Percentiles rank a stretch among this genome's conserved stretches.
Conservation (phyloP, 768 basidiomycete genomes). For the Strobilomyces confusus region DNA sequence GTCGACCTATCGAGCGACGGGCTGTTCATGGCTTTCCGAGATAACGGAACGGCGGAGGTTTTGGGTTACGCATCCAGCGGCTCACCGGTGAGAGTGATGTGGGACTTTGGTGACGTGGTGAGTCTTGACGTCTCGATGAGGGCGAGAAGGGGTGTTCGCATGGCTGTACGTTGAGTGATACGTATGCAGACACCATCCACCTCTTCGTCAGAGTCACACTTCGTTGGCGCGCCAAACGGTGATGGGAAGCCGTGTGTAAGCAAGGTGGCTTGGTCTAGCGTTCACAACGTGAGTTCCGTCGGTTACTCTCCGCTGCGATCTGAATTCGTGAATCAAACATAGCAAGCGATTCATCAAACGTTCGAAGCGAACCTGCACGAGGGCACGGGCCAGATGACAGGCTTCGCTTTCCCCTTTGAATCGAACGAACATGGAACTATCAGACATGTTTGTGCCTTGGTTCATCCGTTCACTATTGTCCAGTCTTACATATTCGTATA, state of each 20-base stretch:
- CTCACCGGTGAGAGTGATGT: conserved; percentile 41
- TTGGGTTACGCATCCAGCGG: conserved; percentile 40
- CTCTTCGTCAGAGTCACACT: conserved; percentile 48
- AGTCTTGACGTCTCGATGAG: conserved; percentile 4
- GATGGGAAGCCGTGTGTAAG: conserved; percentile 52
- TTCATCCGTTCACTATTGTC: background rate
- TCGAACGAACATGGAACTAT: conserved; percentile 64
- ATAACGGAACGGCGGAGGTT: conserved; percentile 55
- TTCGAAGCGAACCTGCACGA: conserved; percentile 46
- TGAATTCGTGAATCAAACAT: background rate
- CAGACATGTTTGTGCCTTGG: conserved; percentile 45
- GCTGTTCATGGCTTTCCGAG: conserved; percentile 53
- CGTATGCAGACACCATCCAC: conserved; percentile 37
- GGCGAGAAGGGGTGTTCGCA: no score
- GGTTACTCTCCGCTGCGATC: background rate
- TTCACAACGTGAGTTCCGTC: conserved; percentile 41
- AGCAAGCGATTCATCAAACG: conserved; percentile 56
- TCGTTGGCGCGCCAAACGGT: conserved; percentile 51
- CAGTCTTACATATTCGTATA: conserved; percentile 19
- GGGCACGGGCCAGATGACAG: conserved; percentile 44
- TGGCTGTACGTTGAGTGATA: background rate
- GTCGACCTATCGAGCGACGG: conserved; percentile 56
- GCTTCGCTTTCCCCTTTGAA: conserved; percentile 63
- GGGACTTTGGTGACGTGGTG: conserved; percentile 58
- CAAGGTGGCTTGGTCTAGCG: conserved; percentile 65